phyloP scores from a whole-genome alignment of 108 stramenopile species.

The Cyclotella sp. region DNA sequence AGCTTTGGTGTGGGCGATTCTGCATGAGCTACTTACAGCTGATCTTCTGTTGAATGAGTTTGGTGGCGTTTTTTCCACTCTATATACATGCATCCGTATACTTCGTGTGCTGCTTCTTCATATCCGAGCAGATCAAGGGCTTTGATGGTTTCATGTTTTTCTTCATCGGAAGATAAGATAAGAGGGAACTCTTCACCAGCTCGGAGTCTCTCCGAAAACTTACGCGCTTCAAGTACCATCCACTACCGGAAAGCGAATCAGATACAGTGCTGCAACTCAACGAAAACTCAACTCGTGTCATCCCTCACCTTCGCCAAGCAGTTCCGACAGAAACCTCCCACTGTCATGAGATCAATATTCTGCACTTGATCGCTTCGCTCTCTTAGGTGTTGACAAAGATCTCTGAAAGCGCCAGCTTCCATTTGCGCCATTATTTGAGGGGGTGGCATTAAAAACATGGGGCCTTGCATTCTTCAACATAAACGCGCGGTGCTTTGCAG shows the following conservation, averaged over 20 bases:
- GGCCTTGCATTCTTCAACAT: neutral
- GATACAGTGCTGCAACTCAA: neutral
- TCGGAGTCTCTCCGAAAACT: constrained; percentile 31
- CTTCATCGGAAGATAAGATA: constrained; percentile 8
- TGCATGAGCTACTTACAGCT: constrained; percentile 40
- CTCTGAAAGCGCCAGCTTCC: constrained; percentile 81
- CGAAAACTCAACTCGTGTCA: neutral
- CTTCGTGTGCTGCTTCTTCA: constrained; percentile 50
- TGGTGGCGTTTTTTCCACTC: constrained; percentile 61
- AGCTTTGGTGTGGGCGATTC: neutral
- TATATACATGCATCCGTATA: constrained; percentile 52
- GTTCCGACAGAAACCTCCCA: constrained; percentile 71
- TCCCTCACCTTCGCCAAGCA: constrained; percentile 62
- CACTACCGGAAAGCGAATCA: constrained; percentile 38
- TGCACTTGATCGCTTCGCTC: constrained; percentile 75
- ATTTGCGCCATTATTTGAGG: constrained; percentile 51
- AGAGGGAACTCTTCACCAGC: constrained; percentile 3
- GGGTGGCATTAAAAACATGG: constrained; percentile 1
- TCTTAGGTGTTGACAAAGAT: constrained; percentile 69
- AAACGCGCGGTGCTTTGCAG: neutral
- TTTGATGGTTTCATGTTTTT: constrained; percentile 10
- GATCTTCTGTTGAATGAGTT: constrained; percentile 52
- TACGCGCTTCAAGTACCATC: constrained; percentile 58
- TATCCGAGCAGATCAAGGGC: constrained; percentile 47
- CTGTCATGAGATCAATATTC: constrained; percentile 80